Percentiles rank a stretch among this genome's conserved stretches.
Evolutionary conservation across 1,284 basidiomycete species (phyloP).

Genomic region (Trametes pubescens): DNA sequence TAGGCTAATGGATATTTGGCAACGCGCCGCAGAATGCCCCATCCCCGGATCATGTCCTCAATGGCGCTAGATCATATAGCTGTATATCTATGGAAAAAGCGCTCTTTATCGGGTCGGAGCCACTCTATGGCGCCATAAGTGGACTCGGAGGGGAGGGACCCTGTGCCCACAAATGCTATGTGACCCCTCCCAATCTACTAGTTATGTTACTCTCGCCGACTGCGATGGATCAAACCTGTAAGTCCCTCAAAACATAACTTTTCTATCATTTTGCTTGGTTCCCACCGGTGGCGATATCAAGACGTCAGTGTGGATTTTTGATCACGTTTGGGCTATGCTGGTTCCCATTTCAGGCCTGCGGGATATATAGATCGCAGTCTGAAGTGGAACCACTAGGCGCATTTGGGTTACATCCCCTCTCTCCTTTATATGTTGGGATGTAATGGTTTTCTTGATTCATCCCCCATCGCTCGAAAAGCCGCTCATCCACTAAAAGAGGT

Average conservation of each 20-base stretch:
- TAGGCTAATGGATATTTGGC: not conserved
- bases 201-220: constrained; percentile 5
- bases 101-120: constrained; percentile 18
- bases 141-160: not conserved
- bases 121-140: constrained; percentile 18
- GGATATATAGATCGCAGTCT: too few species aligned
- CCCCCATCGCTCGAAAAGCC: too few species aligned
- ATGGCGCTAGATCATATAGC: not conserved
- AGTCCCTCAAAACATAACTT: constrained; percentile 15
- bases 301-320: not conserved
- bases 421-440: too few species aligned
- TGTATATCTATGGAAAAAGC: not conserved
- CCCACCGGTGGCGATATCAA: not conserved
- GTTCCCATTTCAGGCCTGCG: too few species aligned
- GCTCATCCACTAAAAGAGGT: too few species aligned
- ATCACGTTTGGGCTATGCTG: not conserved
- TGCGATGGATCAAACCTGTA: constrained; percentile 21
- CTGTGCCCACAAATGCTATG: constrained; percentile 10
- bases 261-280: not conserved
- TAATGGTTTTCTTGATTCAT: too few species aligned
- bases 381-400: too few species aligned
- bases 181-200: constrained; percentile 16
- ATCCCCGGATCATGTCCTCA: not conserved
- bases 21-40: not conserved
- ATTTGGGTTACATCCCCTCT: too few species aligned